A percentile compares a stretch with the other conserved stretches of the same genome.
phyloP scores from a whole-genome alignment of 202 grass and related monocot genomes.

The Digitaria exilis region DNA sequence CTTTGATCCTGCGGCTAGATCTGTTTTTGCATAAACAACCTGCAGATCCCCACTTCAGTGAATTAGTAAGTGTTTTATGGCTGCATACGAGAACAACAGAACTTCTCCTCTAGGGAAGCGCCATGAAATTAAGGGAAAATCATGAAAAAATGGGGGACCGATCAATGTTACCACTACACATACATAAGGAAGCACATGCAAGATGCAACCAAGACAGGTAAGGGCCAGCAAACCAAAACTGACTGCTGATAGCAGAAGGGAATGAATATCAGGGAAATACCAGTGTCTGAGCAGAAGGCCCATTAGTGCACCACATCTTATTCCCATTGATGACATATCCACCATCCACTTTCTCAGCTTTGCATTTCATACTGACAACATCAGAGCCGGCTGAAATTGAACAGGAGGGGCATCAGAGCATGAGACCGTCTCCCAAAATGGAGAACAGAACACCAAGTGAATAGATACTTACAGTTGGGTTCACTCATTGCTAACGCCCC shows the following conservation, averaged over 20 bases:
- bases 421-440: neutral
- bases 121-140: neutral
- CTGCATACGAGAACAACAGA: neutral
- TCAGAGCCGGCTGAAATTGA: slow-evolving; percentile 84
- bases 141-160: neutral
- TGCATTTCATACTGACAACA: slow-evolving; percentile 99
- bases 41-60: slow-evolving; percentile 43
- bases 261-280: slow-evolving; percentile 38
- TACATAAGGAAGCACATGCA: neutral
- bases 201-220: slow-evolving; percentile 1
- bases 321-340: slow-evolving; percentile 89
- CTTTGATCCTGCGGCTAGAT: slow-evolving; percentile 78
- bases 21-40: slow-evolving; percentile 98
- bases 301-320: slow-evolving; percentile 99
- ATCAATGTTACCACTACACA: neutral
- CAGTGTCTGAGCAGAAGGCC: slow-evolving; percentile 88
- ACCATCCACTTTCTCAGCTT: slow-evolving; percentile 88
- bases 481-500: slow-evolving; percentile 96
- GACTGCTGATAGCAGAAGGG: neutral
- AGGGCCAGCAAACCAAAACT: neutral
- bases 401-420: neutral
- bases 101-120: neutral
- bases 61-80: neutral
- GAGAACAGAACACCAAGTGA: neutral
- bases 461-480: slow-evolving; percentile 72